Percentiles rank a stretch among this genome's conserved stretches.
Evolutionary conservation across 2,329 filamentous ascomycete species (phyloP).

Genomic region (Penicillium capsulatum): DNA sequence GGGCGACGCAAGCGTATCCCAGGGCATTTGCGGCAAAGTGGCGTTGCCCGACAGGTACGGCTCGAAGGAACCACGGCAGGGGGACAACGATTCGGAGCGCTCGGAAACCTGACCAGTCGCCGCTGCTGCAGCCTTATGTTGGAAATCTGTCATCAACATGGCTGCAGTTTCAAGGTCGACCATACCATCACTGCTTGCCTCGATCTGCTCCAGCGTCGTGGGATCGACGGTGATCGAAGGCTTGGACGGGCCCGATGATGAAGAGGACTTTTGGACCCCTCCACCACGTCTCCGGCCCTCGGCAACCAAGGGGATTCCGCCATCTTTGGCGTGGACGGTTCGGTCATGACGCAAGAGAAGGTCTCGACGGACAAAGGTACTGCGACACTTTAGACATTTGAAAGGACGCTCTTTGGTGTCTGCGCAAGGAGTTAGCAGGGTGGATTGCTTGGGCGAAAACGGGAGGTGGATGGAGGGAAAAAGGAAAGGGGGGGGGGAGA

Average conservation of each 20-base stretch:
- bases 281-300: slow-evolving; percentile 72
- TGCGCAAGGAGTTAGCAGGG: slow-evolving; percentile 40
- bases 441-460: no score
- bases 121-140: slow-evolving; percentile 84
- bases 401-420: slow-evolving; percentile 98
- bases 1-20: slow-evolving; percentile 80
- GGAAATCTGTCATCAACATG: slow-evolving; percentile 97
- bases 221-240: slow-evolving; percentile 76
- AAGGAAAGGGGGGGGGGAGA: no score
- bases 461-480: slow-evolving; percentile 1
- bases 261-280: slow-evolving; percentile 37
- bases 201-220: slow-evolving; percentile 84
- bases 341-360: slow-evolving; percentile 94
- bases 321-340: slow-evolving; percentile 97
- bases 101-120: slow-evolving; percentile 47
- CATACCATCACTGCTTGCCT: slow-evolving; percentile 81
- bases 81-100: slow-evolving; percentile 62
- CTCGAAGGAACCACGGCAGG: slow-evolving; percentile 64
- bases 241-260: slow-evolving; percentile 61
- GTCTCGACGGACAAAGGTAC: slow-evolving; percentile 96
- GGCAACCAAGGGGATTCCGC: slow-evolving; percentile 86
- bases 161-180: slow-evolving; percentile 96
- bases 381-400: slow-evolving; percentile 97
- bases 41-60: slow-evolving; percentile 75
- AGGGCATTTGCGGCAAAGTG: slow-evolving; percentile 79